A percentile compares a stretch with the other conserved stretches of the same genome.
These are phyloP conservation scores for Lasiodiplodia citricola DNA, from an alignment of 2,329 filamentous ascomycete genomes.

Conservation along the genomic window DNA sequence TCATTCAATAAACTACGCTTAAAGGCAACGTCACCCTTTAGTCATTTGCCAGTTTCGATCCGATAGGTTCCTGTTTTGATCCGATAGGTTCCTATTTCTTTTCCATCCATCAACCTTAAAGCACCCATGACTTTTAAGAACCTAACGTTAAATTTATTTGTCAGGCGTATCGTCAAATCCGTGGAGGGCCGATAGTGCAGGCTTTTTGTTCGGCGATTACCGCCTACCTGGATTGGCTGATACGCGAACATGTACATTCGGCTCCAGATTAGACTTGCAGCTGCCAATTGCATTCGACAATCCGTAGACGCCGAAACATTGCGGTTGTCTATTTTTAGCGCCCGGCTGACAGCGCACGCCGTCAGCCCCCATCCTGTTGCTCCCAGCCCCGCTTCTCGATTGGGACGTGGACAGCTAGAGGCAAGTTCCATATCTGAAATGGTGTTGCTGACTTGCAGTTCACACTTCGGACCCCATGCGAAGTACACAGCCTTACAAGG, in stretches of 20 bases:
- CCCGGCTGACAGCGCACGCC: neutral
- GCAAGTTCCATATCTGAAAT: neutral
- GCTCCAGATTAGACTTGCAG: neutral
- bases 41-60: neutral
- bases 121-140: neutral
- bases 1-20: neutral
- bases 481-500: neutral
- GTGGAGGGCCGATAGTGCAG: neutral
- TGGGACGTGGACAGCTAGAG: conserved; percentile 4
- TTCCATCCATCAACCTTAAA: neutral
- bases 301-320: neutral
- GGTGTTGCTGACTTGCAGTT: conserved; percentile 19
- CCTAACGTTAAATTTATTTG: neutral
- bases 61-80: too few species aligned
- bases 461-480: neutral
- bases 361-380: conserved; percentile 3
- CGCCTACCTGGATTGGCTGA: neutral
- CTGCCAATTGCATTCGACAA: neutral
- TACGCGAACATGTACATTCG: neutral
- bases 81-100: neutral
- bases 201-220: neutral
- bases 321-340: conserved; percentile 12
- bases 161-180: neutral
- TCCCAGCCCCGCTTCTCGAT: conserved; percentile 11
- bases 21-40: neutral